Conservation (phyloP, 495 filamentous ascomycete species). For the Glarea lozoyensis region DNA sequence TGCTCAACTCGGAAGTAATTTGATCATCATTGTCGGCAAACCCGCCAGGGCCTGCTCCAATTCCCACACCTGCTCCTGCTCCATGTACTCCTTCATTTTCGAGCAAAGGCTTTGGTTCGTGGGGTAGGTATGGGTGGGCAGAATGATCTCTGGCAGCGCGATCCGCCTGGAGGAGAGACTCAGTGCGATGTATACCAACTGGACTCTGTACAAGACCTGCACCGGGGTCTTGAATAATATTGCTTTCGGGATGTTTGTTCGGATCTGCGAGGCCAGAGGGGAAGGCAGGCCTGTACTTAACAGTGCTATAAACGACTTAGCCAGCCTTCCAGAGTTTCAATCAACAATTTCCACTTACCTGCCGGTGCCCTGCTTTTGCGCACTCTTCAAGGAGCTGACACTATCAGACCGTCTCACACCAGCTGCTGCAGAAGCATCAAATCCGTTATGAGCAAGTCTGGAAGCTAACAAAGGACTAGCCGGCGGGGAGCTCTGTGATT, state of each 20-base stretch:
- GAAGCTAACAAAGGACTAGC: slow-evolving; percentile 41
- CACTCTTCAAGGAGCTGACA: slow-evolving; percentile 29
- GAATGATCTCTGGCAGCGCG: slow-evolving; percentile 35
- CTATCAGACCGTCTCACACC: slow-evolving; percentile 28
- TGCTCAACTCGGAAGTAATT: slow-evolving; percentile 70
- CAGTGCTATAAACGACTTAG: slow-evolving; percentile 3
- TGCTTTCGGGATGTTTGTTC: slow-evolving; percentile 22
- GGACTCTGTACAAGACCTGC: slow-evolving; percentile 14
- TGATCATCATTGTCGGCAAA: slow-evolving; percentile 53
- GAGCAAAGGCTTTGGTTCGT: slow-evolving; percentile 38
- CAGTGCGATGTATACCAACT: slow-evolving; percentile 15
- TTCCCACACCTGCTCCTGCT: slow-evolving; percentile 39
- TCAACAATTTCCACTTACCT: too few relatives aligned
- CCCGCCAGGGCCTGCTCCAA: slow-evolving; percentile 24
- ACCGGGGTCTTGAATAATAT: slow-evolving; percentile 20
- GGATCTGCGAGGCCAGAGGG: slow-evolving; percentile 23
- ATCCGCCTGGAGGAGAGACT: slow-evolving; percentile 33
- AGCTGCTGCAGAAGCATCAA: slow-evolving; percentile 12
- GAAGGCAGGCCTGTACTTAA: slow-evolving; percentile 20
- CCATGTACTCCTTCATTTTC: slow-evolving; percentile 40
- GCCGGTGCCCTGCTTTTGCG: too few relatives aligned
- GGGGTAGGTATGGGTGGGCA: slow-evolving; percentile 32
- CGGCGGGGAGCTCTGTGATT: slow-evolving; percentile 34
- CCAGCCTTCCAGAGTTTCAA: too few relatives aligned
- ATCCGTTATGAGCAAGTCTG: slow-evolving; percentile 23